Evolutionary conservation across 208 protist species (phyloP), one percentile per base, ranked within the genome.

Genomic region (Trypanosoma congolense): DNA sequence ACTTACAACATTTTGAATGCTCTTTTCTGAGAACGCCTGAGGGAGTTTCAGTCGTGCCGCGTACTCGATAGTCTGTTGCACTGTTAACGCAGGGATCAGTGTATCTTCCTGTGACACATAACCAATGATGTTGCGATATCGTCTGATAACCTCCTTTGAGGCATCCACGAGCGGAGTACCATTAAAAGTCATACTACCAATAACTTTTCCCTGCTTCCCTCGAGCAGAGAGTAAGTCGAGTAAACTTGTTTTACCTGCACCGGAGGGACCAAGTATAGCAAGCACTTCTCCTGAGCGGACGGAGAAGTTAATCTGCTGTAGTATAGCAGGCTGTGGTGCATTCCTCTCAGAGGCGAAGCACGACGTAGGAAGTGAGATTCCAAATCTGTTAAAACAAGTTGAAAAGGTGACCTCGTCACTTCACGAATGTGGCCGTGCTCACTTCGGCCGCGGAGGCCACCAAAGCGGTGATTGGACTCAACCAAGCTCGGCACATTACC

Each of bases 71-170:
- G 81, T 92, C 64, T 97, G 79, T 24, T 68, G 54, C 21, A 95
- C 92, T 16, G 92, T 96, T 31, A 97, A 56, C 2, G 75, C 72
- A 9, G 89, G 83, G 28, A 96, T 64, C n/a, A 96, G 72, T 3
- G 80, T 93, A 71, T 96, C 90, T 48, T 97, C 92, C 72, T 96
- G 92, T 10, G 84, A 92, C 14, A 96, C 90, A 56, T 96, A 96
- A 33, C 88, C 90, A 54, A 92, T 79, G 53, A 95, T 73, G 70
- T 87, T 87, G 36, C 80, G 72, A 71, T 94, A 96, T 61, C 74
- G 53, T 12, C 51, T 12, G 22, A 61, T 52, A 12, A 21, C 22
- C n/a, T 10, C 28, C 0, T 0, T 25, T 12, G 50, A 46, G 60
- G 46, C 67, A 2, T 56, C 55, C 46, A 3, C 54, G 35, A 93